phyloP scores from a whole-genome alignment of 192 early-diverging fungal species.

The Dissophora globulifera region DNA sequence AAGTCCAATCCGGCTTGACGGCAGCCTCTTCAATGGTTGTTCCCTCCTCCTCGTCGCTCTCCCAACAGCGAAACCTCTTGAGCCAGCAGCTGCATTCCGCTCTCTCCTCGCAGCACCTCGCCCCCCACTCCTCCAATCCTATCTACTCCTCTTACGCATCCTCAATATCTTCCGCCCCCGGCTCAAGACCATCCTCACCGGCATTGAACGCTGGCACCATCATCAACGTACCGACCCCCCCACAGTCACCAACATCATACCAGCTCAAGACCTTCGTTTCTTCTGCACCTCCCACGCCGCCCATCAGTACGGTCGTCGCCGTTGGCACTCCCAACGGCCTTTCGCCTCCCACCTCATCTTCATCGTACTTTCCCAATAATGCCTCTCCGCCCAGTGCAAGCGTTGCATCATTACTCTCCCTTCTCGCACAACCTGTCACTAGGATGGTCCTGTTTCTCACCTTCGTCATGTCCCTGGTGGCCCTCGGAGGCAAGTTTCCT shows the following conservation, averaged over 20 bases:
- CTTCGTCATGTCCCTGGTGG: conserved; percentile 26
- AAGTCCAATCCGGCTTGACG: neutral
- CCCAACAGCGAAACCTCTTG: conserved; percentile 24
- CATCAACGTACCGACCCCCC: conserved; percentile 29
- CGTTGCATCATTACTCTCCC: conserved; percentile 2
- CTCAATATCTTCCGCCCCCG: conserved; percentile 45
- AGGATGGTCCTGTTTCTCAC: conserved; percentile 26
- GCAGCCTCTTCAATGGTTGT: conserved; percentile 23
- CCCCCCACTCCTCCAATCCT: conserved; percentile 29
- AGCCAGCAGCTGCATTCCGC: conserved; percentile 45
- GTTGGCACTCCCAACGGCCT: conserved; percentile 26
- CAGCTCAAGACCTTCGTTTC: conserved; percentile 42
- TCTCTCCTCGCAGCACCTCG: conserved; percentile 32
- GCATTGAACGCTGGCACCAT: conserved; percentile 17
- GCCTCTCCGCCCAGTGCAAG: conserved; percentile 7
- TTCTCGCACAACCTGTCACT: conserved; percentile 31
- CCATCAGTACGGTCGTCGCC: conserved; percentile 28
- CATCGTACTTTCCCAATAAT: conserved; percentile 23
- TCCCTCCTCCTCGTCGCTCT: conserved; percentile 15
- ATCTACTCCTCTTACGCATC: conserved; percentile 48
- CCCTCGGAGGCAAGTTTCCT: conserved; percentile 41
- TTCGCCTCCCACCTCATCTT: conserved; percentile 19
- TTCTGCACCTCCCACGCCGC: conserved; percentile 40
- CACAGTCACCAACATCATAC: conserved; percentile 39
- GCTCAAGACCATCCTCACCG: conserved; percentile 39